Percentiles rank a stretch among this genome's conserved stretches.
These are phyloP conservation scores for Microbotryomycetes sp. DNA, from an alignment of 1,284 basidiomycete genomes.

Conservation along the genomic window DNA sequence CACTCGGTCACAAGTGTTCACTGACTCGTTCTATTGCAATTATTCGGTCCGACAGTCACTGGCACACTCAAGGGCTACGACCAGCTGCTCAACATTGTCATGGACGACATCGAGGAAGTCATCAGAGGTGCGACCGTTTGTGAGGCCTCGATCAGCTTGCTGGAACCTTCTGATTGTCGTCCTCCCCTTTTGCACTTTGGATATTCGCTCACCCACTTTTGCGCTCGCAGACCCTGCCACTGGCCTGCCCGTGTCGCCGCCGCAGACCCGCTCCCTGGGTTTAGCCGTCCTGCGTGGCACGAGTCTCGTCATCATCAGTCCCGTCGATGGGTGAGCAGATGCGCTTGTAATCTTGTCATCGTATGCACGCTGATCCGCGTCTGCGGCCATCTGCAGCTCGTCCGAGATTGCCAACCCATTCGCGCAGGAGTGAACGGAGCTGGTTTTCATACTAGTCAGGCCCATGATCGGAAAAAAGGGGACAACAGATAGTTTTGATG, in stretches of 20 bases:
- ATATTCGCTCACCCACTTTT: neutral
- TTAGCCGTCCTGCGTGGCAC: slow-evolving; percentile 84
- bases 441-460: too few relatives aligned
- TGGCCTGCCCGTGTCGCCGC: slow-evolving; percentile 16
- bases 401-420: slow-evolving; percentile 77
- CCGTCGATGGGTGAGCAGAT: slow-evolving; percentile 72
- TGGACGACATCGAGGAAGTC: slow-evolving; percentile 78
- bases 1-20: neutral
- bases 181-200: slow-evolving; percentile 12
- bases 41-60: slow-evolving; percentile 55
- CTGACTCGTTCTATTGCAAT: slow-evolving; percentile 17
- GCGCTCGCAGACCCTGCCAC: slow-evolving; percentile 30
- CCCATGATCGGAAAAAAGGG: too few relatives aligned
- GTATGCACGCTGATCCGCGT: too few relatives aligned
- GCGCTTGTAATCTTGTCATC: too few relatives aligned
- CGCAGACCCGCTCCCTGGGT: slow-evolving; percentile 60
- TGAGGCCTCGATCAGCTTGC: too few relatives aligned
- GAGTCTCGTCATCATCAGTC: slow-evolving; percentile 83
- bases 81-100: slow-evolving; percentile 89
- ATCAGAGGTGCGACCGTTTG: slow-evolving; percentile 51
- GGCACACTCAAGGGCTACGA: slow-evolving; percentile 93
- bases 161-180: too few relatives aligned
- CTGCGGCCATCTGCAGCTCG: slow-evolving; percentile 5
- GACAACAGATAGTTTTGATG: too few relatives aligned
- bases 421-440: slow-evolving; percentile 45